phyloP scores from a whole-genome alignment of 768 basidiomycete species.

The Suillus sp. region DNA sequence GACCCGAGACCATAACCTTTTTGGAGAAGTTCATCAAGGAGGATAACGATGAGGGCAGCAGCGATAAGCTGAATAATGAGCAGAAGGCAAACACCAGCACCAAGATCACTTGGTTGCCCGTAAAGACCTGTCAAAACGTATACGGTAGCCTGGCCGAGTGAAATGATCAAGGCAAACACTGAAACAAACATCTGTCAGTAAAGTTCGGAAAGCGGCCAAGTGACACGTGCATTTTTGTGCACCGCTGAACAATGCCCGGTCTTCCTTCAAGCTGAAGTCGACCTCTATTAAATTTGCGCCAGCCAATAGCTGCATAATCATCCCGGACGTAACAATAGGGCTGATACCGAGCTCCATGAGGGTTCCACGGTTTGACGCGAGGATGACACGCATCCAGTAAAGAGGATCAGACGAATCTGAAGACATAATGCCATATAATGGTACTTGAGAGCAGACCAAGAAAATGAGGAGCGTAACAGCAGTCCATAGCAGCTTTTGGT shows the following conservation, averaged over 20 bases:
- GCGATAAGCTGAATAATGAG: conserved; percentile 95
- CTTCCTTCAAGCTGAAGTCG: conserved; percentile 96
- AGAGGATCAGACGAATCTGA: conserved; percentile 99
- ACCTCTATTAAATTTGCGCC: conserved; percentile 98
- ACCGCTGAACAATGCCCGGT: conserved; percentile 91
- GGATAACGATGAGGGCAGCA: conserved; percentile 94
- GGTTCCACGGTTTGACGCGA: conserved; percentile 97
- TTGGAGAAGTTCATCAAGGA: conserved; percentile 97
- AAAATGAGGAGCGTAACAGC: conserved; percentile 99
- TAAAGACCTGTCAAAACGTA: conserved; percentile 98
- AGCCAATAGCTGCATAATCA: conserved; percentile 99
- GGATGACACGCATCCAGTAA: conserved; percentile 99
- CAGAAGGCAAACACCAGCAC: conserved; percentile 95
- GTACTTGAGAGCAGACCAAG: conserved; percentile 99
- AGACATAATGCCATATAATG: conserved; percentile 99
- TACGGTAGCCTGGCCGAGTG: conserved; percentile 95
- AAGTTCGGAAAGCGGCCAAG: not conserved
- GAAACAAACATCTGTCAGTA: conserved; percentile 38
- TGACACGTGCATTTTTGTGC: conserved; percentile 91
- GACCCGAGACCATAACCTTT: conserved; percentile 99
- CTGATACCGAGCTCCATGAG: conserved; percentile 99
- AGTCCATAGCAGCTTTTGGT: conserved; percentile 98
- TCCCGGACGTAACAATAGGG: conserved; percentile 96
- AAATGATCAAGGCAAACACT: conserved; percentile 97
- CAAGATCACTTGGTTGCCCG: conserved; percentile 89